Conservation (phyloP, 1,284 basidiomycete species). For the Apiotrichum brassicae region DNA sequence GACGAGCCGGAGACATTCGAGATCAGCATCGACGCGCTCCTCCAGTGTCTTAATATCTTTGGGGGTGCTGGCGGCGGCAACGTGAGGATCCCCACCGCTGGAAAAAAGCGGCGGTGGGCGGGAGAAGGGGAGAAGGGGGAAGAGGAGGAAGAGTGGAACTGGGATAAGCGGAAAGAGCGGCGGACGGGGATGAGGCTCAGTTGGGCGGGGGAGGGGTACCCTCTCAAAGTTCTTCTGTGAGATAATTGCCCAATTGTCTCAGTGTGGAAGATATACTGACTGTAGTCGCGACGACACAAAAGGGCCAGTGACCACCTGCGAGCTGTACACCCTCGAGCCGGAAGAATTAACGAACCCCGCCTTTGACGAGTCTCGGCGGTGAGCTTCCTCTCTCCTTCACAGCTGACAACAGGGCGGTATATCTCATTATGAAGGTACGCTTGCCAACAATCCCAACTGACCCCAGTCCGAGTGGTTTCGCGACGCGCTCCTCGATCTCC, state of each 20-base stretch:
- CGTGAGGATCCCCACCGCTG: slow-evolving; percentile 1
- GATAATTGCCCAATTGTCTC: slow-evolving; percentile 29
- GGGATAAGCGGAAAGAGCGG: slow-evolving; percentile 13
- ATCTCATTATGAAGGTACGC: slow-evolving; percentile 76
- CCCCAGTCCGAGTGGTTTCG: slow-evolving; percentile 78
- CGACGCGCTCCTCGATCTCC: slow-evolving; percentile 82
- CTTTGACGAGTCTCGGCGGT: slow-evolving; percentile 66
- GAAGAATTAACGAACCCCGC: slow-evolving; percentile 72
- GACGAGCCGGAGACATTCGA: slow-evolving; percentile 57
- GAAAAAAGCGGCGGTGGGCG: slow-evolving; percentile 36
- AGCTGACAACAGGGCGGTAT: slow-evolving; percentile 55
- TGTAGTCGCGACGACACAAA: slow-evolving; percentile 70
- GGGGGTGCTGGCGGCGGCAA: slow-evolving; percentile 53
- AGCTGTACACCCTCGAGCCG: slow-evolving; percentile 77
- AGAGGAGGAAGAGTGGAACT: slow-evolving; percentile 30
- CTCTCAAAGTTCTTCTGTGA: slow-evolving; percentile 72
- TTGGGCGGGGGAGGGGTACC: slow-evolving; percentile 71
- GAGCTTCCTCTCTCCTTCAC: slow-evolving; percentile 29
- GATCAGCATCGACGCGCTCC: slow-evolving; percentile 68
- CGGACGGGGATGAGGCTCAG: slow-evolving; percentile 74
- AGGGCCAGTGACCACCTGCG: slow-evolving; percentile 81
- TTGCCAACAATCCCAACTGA: not conserved
- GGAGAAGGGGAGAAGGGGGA: slow-evolving; percentile 51
- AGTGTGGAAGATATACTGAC: too few species aligned
- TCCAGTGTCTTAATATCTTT: slow-evolving; percentile 88